Evolutionary conservation across 306 rosid genomes (phyloP).

Genomic region (Malus sieversii): DNA sequence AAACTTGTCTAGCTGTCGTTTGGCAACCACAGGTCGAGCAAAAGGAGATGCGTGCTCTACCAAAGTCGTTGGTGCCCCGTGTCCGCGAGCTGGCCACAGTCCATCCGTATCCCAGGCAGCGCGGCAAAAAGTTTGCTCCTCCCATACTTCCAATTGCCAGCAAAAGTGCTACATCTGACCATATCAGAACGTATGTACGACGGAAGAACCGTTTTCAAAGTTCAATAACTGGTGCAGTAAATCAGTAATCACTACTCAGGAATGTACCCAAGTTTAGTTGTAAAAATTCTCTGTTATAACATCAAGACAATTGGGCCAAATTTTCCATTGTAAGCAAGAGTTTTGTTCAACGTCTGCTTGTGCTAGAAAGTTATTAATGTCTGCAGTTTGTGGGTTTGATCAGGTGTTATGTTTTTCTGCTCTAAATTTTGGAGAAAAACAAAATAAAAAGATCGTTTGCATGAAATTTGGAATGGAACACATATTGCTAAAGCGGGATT

Average conservation of each 20-base stretch:
- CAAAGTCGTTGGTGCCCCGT: slow-evolving; percentile 52
- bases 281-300: slow-evolving; percentile 14
- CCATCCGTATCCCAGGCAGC: slow-evolving; percentile 82
- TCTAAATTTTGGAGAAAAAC: not conserved
- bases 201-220: slow-evolving; percentile 38
- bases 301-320: slow-evolving; percentile 15
- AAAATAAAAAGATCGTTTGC: no score
- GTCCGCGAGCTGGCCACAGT: slow-evolving; percentile 77
- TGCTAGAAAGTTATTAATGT: not conserved
- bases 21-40: slow-evolving; percentile 50
- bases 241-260: slow-evolving; percentile 21
- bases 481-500: no score
- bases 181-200: slow-evolving; percentile 39
- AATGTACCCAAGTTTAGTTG: slow-evolving; percentile 40
- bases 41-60: slow-evolving; percentile 49
- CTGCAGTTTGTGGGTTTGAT: not conserved
- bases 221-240: slow-evolving; percentile 12
- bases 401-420: not conserved
- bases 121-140: slow-evolving; percentile 40
- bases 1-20: slow-evolving; percentile 4
- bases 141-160: slow-evolving; percentile 22
- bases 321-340: slow-evolving; percentile 20
- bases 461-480: no score
- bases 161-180: slow-evolving; percentile 23
- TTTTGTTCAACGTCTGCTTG: not conserved